Percentiles rank a stretch among this genome's conserved stretches.
Evolutionary conservation across 768 basidiomycete genomes (phyloP).

Genomic region (Pleurotus djamor): DNA sequence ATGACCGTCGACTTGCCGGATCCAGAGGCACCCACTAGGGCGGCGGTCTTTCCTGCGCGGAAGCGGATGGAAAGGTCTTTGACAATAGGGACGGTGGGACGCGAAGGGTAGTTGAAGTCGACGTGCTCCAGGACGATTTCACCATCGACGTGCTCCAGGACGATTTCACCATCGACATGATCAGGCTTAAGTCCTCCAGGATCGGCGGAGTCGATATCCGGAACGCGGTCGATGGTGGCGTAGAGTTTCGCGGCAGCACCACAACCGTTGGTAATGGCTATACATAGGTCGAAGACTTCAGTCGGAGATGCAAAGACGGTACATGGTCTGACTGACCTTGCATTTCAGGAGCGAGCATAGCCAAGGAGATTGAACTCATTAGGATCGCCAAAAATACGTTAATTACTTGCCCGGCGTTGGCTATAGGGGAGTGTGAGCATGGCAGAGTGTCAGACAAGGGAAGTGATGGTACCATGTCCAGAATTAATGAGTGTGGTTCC

Average conservation of each 20-base stretch:
- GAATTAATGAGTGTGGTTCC: conserved; percentile 82
- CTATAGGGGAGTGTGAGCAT: conserved; percentile 25
- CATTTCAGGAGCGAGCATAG: conserved; percentile 83
- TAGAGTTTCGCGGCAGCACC: conserved; percentile 89
- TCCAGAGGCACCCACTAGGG: conserved; percentile 78
- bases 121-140: conserved; percentile 72
- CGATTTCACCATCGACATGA: conserved; percentile 66
- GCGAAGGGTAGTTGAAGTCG: conserved; percentile 84
- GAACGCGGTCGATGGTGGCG: conserved; percentile 84
- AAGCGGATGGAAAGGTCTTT: conserved; percentile 67
- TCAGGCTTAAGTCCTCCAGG: conserved; percentile 68
- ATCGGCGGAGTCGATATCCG: conserved; percentile 79
- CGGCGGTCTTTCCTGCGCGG: conserved; percentile 74
- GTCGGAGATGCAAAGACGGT: neutral
- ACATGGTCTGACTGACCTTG: conserved; percentile 47
- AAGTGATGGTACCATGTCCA: conserved; percentile 39
- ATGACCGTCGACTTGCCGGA: conserved; percentile 80
- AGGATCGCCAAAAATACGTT: conserved; percentile 84
- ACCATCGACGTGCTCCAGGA: conserved; percentile 64
- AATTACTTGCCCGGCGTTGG: conserved; percentile 68
- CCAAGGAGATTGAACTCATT: conserved; percentile 89
- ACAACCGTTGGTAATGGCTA: conserved; percentile 76
- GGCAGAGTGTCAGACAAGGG: neutral
- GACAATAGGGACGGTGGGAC: conserved; percentile 77
- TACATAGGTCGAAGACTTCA: neutral